Evolutionary conservation across 2,329 filamentous ascomycete species (phyloP), one percentile per base, ranked within the genome.

Genomic region (Magnaporthiopsis incrustans): DNA sequence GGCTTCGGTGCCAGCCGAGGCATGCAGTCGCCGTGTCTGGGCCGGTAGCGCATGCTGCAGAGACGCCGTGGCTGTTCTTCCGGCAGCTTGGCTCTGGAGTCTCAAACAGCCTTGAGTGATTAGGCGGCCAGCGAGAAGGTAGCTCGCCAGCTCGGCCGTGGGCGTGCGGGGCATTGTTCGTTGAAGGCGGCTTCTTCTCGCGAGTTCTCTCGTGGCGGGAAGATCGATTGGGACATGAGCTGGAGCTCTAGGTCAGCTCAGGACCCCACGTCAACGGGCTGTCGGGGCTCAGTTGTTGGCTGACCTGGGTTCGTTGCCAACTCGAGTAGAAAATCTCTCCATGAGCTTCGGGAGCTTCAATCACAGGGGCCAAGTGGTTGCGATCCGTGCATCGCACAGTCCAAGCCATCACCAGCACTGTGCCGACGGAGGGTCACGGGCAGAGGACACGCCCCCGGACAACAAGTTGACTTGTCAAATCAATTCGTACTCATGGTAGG

Each of bases 41-140:
- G 12, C 7, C 44, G 22, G 44, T 8, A n/a, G 3, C 44, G 22
- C 44, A 53, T n/a, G 44, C 22, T 10, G 26, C 22, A 30, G 15
- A n/a, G 50, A 4, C 7, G 22, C 3, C 30, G 50, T 22, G 4
- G 56, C 22, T 22, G 32, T 4, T 15, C 58, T 60, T 7, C 26
- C 25, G 26, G 57, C 6, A 15, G 8, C 58, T 8, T 35, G 58
- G 27, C 26, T 12, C 32, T 38, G 22, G 12, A 50, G 53, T 38
- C 67, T 69, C 35, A 81, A 67, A 67, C 82, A 85, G 57, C 78
- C 80, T 58, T 70, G 71, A 4, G 71, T 73, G 18, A 74, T 72
- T 26, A 84, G 67, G 60, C 77, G 77, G 7, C 82, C 82, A 14
- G 73, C 69, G 14, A 85, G 76, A 59, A 85, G 71, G 65, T 84